Base-by-base conservation (phyloP, 1,284 basidiomycete genomes). In the Entoloma clypeatum region DNA sequence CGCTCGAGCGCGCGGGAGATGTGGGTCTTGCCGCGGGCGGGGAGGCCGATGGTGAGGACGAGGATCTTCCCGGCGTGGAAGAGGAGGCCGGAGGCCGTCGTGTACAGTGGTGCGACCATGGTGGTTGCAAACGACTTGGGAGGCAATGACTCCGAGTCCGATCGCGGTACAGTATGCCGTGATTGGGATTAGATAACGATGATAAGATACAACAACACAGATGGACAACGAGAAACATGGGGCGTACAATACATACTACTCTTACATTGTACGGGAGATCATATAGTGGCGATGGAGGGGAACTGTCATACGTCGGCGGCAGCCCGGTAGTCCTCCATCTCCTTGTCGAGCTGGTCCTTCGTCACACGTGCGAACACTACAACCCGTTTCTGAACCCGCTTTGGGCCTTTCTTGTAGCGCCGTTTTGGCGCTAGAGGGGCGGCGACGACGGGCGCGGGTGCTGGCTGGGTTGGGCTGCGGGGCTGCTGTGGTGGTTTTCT, bases 21-120 rank as follows among this genome's bases (percentile, higher is more conserved):
- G 63, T 99, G 96, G 0, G 94, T 98, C 68, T 98, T 98, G 33
- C 94, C 94, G 39, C 94, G 79, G 4, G 91, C 92, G 18, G 93
- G 94, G 1, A 97, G 74, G 11, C 93, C 94, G 47, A 97, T 87
- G 9, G 92, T 91, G 43, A 92, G 73, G 40, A 97, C 87, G 11
- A 96, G 72, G 57, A 97, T 95, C 64, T 96, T 92, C 56, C 93
- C 94, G 7, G 92, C 92, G 65, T 96, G 92, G 67, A 86, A 96
- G 31, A 96, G 81, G 18, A 92, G 75, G 26, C 86, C 85, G 37
- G 84, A 87, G 22, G 68, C 86, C 8, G 91, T 94, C 6, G 70
- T 90, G 60, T 92, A 93, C 25, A 93, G 65, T 4, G 90, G 91
- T 19, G 89, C 90, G 10, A 86, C 89, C 90, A 93, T 92, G 18